Base-by-base conservation (phyloP, 352 stramenopile genomes). In the Globisporangium orthogonon region DNA sequence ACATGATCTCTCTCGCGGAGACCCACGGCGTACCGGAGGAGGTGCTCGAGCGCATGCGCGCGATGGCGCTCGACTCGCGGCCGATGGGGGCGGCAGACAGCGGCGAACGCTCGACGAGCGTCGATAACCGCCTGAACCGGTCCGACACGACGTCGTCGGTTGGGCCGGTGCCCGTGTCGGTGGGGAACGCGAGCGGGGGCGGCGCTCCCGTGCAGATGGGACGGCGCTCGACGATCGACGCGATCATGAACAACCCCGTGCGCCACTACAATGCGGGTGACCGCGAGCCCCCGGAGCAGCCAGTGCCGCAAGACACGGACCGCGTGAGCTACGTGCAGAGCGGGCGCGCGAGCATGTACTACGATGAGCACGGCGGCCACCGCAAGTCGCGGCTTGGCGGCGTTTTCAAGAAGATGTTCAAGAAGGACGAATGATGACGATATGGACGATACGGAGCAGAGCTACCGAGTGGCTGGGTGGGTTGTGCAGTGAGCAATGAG, bases 351-450 rank as follows among this genome's bases (percentile, higher is more conserved):
- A 89, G 74, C 64, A 65, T 87, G 40, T 83, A 85, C 65, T 82
- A 79, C 60, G 69, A 78, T 40, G 83, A 93, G 44, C 71, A 88
- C 31, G 62, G 63, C 7, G 58, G 54, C 7, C 75, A 83, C 40
- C 80, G 83, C 40, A 91, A 91, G 63, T 93, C 80, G 17, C 78
- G 80, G 9, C 86, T 93, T 44, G 81, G 83, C 50, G 80, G 83
- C 64, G 89, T 91, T 77, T 89, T 93, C 69, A 93, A 93, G 70
- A 93, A 93, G 61, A 93, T 93, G 80, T 93, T 93, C 76, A 93
- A 91, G 74, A 91, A 91, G 65, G 78, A 91, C 33, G 76, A 84
- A 62, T 51, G 41, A 46, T 37, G 31, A 37, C 9, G 33, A 37
- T 37, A 9, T 11, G 33, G 33, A 37, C 23, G 23, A 23, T 23